Conservation (phyloP, 2,329 filamentous ascomycete genomes). For the Scedosporium apiospermum region DNA sequence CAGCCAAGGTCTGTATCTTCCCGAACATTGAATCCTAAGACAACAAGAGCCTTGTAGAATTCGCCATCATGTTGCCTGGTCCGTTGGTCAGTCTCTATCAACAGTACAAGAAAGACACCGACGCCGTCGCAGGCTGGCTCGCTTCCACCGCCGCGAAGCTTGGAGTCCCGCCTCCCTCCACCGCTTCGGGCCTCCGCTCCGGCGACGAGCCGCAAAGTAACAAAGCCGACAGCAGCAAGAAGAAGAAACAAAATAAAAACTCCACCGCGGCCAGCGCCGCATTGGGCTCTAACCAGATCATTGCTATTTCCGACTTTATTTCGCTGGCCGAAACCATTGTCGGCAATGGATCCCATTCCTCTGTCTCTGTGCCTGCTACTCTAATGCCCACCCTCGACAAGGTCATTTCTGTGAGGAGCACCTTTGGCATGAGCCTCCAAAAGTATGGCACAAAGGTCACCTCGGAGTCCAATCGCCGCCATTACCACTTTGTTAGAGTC, state of each 20-base stretch:
- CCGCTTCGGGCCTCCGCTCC: constrained; percentile 16
- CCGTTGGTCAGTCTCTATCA: constrained; percentile 21
- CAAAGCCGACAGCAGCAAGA: constrained; percentile 3
- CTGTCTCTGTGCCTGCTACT: neutral
- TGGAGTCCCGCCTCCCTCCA: constrained; percentile 18
- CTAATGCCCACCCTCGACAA: neutral
- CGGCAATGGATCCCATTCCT: neutral
- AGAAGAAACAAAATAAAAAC: neutral
- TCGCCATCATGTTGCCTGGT: constrained; percentile 13
- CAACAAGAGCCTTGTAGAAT: too few species aligned
- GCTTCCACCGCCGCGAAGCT: constrained; percentile 26
- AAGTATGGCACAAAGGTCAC: neutral
- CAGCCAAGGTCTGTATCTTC: too few species aligned
- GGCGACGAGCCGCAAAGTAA: constrained; percentile 8
- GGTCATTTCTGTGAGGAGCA: neutral
- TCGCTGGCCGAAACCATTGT: neutral
- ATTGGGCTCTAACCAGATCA: neutral
- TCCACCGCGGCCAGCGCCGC: neutral
- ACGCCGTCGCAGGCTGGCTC: constrained; percentile 30
- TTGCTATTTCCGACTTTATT: neutral
- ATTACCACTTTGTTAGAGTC: constrained; percentile 23
- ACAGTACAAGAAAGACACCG: constrained; percentile 30
- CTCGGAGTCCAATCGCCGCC: constrained; percentile 16
- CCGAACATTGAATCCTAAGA: too few species aligned
- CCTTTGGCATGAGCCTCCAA: neutral